phyloP scores from a whole-genome alignment of 768 basidiomycete genomes.

The Lactarius hengduanensis region DNA sequence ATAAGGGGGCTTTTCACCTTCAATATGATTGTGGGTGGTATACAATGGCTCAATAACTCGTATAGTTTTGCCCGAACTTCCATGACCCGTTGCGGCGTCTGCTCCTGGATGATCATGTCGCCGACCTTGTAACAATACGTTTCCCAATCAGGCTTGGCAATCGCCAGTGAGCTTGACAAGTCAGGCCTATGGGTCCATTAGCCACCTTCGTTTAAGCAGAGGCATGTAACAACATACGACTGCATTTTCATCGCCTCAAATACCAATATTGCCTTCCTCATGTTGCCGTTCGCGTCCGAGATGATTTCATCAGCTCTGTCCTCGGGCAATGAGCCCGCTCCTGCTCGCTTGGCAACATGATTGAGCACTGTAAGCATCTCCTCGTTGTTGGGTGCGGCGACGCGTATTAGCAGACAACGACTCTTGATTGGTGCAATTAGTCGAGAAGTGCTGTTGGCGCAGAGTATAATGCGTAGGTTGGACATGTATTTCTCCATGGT shows the following conservation, averaged over 20 bases:
- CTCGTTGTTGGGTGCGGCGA: slow-evolving; percentile 76
- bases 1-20: slow-evolving; percentile 55
- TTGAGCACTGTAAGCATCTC: slow-evolving; percentile 76
- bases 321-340: slow-evolving; percentile 70
- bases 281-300: slow-evolving; percentile 80
- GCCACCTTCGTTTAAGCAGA: slow-evolving; percentile 11
- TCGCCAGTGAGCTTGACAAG: slow-evolving; percentile 70
- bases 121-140: slow-evolving; percentile 92
- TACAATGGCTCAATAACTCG: slow-evolving; percentile 94
- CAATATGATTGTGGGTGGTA: slow-evolving; percentile 87
- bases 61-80: slow-evolving; percentile 92
- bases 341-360: slow-evolving; percentile 76
- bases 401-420: slow-evolving; percentile 90
- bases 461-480: slow-evolving; percentile 94
- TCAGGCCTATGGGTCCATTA: slow-evolving; percentile 57
- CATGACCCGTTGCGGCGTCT: slow-evolving; percentile 85
- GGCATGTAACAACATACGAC: slow-evolving; percentile 52
- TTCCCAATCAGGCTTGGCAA: slow-evolving; percentile 99
- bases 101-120: slow-evolving; percentile 85
- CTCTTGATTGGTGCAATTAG: slow-evolving; percentile 97
- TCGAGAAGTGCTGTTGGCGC: slow-evolving; percentile 91
- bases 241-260: slow-evolving; percentile 98
- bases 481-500: slow-evolving; percentile 99
- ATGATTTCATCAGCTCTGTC: slow-evolving; percentile 76
- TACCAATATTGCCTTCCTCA: slow-evolving; percentile 92